Base-by-base conservation (phyloP, 2,329 filamentous ascomycete species). In the Tolypocladium tundrense region DNA sequence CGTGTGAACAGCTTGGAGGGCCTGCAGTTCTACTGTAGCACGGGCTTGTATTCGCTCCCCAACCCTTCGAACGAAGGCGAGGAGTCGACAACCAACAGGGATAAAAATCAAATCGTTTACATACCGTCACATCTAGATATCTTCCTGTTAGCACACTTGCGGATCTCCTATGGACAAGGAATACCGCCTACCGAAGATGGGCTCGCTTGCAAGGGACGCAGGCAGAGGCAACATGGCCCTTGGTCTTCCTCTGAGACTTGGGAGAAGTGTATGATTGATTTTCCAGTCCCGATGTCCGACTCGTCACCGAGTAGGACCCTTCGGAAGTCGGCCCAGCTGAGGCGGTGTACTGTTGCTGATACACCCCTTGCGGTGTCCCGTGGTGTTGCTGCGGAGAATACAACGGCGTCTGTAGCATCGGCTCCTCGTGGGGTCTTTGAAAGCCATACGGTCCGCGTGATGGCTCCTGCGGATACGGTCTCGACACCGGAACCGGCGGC, bases 191-290 rank as follows among this genome's bases (percentile, higher is more conserved):
- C 83, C 84, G 79, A 62, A 94, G 79, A 80, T 94, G 90, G 42
- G 90, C 90, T 71, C 85, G 86, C 70, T 93, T 93, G 75, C 90
- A 94, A 60, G 91, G 90, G 64, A 93, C 86, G 69, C 90, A 94
- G 33, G 90, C 90, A 41, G 88, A 92, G 55, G 88, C 88, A 56
- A 93, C 90, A 75, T 94, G 90, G 16, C 88, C 88, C 69, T 91
- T 91, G 7, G 87, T 86, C 70, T 87, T 88, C 63, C 85, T 78
- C 61, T 85, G 83, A 8, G 82, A 77, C 64, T 84, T 86, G 2
- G 83, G 81, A 43, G 83, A 84, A 13, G 76, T 73, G 61, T 78
- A 80, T 3, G 76, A 70, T 41, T 75, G 72, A 31, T 69, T 70
- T 42, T 84, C 80, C n/a, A 73, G 67, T 10, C 71, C 68, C 58